Conservation (phyloP, 495 filamentous ascomycete genomes). For the Hyaloscypha variabilis region DNA sequence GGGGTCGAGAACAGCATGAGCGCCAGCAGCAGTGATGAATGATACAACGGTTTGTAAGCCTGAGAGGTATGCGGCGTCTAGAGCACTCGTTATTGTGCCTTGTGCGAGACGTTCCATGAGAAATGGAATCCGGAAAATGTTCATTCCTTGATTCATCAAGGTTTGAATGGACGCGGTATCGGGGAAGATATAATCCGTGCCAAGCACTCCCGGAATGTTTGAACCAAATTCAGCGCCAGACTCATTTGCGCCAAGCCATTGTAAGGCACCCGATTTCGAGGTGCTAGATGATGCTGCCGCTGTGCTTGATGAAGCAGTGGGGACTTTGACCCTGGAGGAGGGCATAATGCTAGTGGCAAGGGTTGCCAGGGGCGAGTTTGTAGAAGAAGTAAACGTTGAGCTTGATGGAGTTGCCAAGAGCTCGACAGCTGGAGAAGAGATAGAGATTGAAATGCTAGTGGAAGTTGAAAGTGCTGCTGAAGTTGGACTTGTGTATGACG, state of each 20-base stretch:
- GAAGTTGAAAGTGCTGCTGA: too few relatives aligned
- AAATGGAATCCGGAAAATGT: conserved; percentile 55
- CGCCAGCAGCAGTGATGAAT: conserved; percentile 59
- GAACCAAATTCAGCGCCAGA: conserved; percentile 58
- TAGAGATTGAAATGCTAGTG: too few relatives aligned
- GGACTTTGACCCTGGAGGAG: background rate
- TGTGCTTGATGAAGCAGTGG: conserved; percentile 2
- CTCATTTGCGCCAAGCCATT: conserved; percentile 48
- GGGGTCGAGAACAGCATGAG: conserved; percentile 62
- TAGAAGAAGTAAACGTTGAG: too few relatives aligned
- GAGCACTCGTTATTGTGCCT: conserved; percentile 43
- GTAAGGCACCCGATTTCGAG: background rate
- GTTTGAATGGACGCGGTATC: conserved; percentile 40
- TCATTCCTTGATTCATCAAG: conserved; percentile 53
- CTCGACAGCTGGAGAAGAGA: too few relatives aligned
- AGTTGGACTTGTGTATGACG: too few relatives aligned
- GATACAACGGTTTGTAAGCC: conserved; percentile 52
- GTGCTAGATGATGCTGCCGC: background rate
- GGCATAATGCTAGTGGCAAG: background rate
- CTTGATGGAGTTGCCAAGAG: too few relatives aligned
- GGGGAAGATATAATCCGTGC: conserved; percentile 53
- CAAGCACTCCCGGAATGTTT: conserved; percentile 54
- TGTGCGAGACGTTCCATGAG: conserved; percentile 68
- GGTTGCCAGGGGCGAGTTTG: background rate
- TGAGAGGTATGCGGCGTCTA: conserved; percentile 53